Percentiles rank a stretch among this genome's conserved stretches.
Evolutionary conservation across 2,329 filamentous ascomycete genomes (phyloP).

Genomic region (Apiospora sp.): DNA sequence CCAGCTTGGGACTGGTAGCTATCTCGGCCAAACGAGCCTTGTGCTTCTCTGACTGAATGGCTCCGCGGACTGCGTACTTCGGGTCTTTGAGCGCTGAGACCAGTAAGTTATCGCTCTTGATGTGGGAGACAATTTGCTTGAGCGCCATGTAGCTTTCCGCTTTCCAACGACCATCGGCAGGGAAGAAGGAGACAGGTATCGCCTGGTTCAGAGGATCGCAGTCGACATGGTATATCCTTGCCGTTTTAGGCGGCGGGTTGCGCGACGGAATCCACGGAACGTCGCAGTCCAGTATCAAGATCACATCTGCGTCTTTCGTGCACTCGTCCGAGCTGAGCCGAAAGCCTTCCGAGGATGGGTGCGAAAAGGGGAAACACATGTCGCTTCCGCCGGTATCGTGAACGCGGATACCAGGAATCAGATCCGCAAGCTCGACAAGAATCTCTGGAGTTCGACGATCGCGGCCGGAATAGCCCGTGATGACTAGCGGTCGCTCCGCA

Average conservation of each 20-base stretch:
- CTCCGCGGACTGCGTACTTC: slow-evolving; percentile 40
- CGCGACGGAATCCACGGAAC: slow-evolving; percentile 74
- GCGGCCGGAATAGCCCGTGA: slow-evolving; percentile 59
- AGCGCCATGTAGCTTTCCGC: slow-evolving; percentile 57
- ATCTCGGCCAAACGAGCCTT: slow-evolving; percentile 36
- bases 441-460: slow-evolving; percentile 50
- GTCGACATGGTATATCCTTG: slow-evolving; percentile 71
- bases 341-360: slow-evolving; percentile 55
- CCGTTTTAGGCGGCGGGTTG: slow-evolving; percentile 62
- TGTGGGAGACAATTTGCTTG: slow-evolving; percentile 40
- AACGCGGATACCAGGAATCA: slow-evolving; percentile 56
- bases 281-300: slow-evolving; percentile 73
- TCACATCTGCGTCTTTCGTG: slow-evolving; percentile 69
- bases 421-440: slow-evolving; percentile 55
- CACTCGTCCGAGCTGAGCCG: slow-evolving; percentile 66
- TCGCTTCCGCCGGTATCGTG: slow-evolving; percentile 61
- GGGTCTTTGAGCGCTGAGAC: slow-evolving; percentile 33
- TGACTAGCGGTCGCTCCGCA: slow-evolving; percentile 55
- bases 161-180: slow-evolving; percentile 58
- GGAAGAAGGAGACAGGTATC: slow-evolving; percentile 65
- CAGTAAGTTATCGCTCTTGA: slow-evolving; percentile 30
- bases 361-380: slow-evolving; percentile 49
- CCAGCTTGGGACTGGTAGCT: slow-evolving; percentile 32
- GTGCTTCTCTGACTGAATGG: slow-evolving; percentile 30
- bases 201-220: slow-evolving; percentile 71